Conservation (phyloP, 768 basidiomycete species). For the Fomitopsis serialis region DNA sequence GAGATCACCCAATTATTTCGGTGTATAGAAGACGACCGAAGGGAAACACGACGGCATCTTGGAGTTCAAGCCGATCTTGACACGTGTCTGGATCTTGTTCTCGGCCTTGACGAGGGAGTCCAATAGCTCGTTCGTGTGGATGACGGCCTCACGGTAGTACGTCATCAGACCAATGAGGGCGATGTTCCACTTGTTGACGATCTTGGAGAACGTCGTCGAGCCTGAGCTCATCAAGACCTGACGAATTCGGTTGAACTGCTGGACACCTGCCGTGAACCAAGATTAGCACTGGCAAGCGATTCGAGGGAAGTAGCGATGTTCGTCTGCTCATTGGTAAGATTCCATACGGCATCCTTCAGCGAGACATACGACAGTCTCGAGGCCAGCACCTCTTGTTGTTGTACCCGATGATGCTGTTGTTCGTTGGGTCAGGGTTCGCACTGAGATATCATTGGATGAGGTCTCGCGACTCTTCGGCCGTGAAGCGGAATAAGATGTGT, state of each 20-base stretch:
- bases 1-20: constrained; percentile 96
- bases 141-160: constrained; percentile 96
- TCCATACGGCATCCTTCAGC: constrained; percentile 94
- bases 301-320: too few relatives aligned
- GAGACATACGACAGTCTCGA: constrained; percentile 98
- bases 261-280: constrained; percentile 66
- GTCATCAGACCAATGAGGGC: constrained; percentile 96
- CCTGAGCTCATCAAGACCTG: constrained; percentile 98
- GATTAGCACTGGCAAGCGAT: too few relatives aligned
- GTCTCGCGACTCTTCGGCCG: constrained; percentile 94
- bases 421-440: constrained; percentile 96
- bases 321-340: constrained; percentile 92
- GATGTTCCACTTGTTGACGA: constrained; percentile 98
- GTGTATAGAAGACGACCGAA: constrained; percentile 92
- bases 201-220: constrained; percentile 97
- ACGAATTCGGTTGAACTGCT: constrained; percentile 95
- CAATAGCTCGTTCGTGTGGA: constrained; percentile 95
- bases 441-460: constrained; percentile 97
- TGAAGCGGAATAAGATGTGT: constrained; percentile 96
- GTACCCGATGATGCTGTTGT: constrained; percentile 98
- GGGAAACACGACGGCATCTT: constrained; percentile 99
- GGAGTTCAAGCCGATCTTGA: constrained; percentile 98
- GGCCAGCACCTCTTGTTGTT: constrained; percentile 99
- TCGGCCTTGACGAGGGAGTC: constrained; percentile 97
- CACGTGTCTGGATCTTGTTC: constrained; percentile 99